Base-by-base conservation (phyloP, 169 alveolate genomes). In the Plasmodium gaboni region DNA sequence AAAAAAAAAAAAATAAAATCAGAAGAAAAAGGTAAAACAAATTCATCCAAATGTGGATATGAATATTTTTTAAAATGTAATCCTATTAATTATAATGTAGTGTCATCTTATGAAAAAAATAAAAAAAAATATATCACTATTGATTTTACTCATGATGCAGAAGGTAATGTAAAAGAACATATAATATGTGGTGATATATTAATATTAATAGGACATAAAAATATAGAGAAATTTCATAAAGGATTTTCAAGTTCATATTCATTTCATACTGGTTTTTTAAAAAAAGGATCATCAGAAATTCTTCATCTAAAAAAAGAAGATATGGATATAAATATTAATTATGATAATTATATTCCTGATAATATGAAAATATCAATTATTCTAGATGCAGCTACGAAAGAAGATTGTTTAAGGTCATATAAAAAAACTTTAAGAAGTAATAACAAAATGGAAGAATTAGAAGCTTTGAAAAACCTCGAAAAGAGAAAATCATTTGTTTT, bases 251-350 rank as follows among this genome's bases (percentile, higher is more conserved):
- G 95, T 80, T 55, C 95, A 7, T 94, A 90, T 80, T 87, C 93
- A 28, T 94, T 94, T 69, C 94, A 94, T 72, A 92, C 96, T 6
- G 94, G 94, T 10, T 92, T 94, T 70, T 71, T 86, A 48, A 72
- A 71, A 51, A 72, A 72, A 53, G 15, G 55, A 6, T 22, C 74
- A 1, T 86, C 87, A n/a, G 87, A 86, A 86, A 15, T 86, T 46
- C 44, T 86, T 12, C 87, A 86, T 57, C 70, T 86, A 71, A 71
- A 74, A 57, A 86, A 86, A 71, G 87, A 86, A 24, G 92, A 86
- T 55, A 86, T 86, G 67, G 92, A 86, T 53, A 72, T 86, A n/a
- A 86, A 72, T 65, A 86, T 67, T 63, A 86, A 86, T 38, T 86
- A 70, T 53, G 87, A 86, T 70, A 59, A 32, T 44, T 86, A 86